A percentile compares a stretch with the other conserved stretches of the same genome.
phyloP scores from a whole-genome alignment of 148 eudicot species.

The Amaranthus palmeri region DNA sequence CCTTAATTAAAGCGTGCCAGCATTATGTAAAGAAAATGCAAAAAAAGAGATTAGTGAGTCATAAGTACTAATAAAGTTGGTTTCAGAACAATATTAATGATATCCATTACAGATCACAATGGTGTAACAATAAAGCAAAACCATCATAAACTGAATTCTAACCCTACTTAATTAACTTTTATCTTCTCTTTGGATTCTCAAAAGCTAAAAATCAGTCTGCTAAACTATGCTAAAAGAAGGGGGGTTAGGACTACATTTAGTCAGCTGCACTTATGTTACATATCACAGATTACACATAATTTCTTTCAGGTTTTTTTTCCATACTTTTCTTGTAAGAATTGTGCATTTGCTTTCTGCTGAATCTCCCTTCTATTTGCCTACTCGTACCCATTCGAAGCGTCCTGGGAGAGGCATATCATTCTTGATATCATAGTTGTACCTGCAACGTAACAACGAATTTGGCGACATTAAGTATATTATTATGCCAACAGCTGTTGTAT shows the following conservation, averaged over 20 bases:
- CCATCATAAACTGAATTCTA: slow-evolving; percentile 21
- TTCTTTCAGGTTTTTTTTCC: slow-evolving; percentile 12
- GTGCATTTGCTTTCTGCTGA: slow-evolving; percentile 25
- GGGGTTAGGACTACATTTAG: slow-evolving; percentile 35
- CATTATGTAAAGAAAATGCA: no score
- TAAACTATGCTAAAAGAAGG: slow-evolving; percentile 23
- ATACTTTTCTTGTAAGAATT: slow-evolving; percentile 25
- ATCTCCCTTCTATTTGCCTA: slow-evolving; percentile 31
- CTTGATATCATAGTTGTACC: slow-evolving; percentile 79
- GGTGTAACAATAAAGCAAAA: slow-evolving; percentile 20
- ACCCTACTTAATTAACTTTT: slow-evolving; percentile 14
- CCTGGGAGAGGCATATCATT: slow-evolving; percentile 77
- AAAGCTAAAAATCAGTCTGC: slow-evolving; percentile 33
- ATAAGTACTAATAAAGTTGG: slow-evolving; percentile 13
- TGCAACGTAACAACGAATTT: slow-evolving; percentile 26
- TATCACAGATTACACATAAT: slow-evolving; percentile 30
- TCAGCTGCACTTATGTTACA: slow-evolving; percentile 32
- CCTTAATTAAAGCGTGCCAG: no score
- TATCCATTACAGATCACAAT: slow-evolving; percentile 25
- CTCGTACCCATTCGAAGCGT: slow-evolving; percentile 74
- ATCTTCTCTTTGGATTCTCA: slow-evolving; percentile 24
- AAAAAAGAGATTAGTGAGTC: background rate
- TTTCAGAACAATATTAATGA: slow-evolving; percentile 16
- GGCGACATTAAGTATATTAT: background rate
- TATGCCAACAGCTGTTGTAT: background rate